Conservation (phyloP, 225 moss, liverwort and hornwort genomes). For the Bryoerythrophyllum caledonicum region DNA sequence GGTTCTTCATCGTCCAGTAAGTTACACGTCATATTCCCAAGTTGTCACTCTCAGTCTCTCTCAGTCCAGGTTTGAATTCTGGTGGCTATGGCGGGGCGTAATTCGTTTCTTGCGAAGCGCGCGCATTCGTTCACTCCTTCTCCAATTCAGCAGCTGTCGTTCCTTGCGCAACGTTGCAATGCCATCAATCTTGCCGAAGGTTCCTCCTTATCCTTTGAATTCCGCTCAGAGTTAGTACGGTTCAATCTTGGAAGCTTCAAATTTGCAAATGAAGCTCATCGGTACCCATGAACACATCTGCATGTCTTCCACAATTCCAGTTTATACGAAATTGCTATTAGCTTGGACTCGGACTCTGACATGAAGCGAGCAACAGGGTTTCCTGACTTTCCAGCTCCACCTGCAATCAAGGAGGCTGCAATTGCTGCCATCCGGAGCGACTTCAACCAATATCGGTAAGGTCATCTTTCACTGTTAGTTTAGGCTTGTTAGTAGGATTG, state of each 20-base stretch:
- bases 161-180: constrained; percentile 69
- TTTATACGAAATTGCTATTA: no score
- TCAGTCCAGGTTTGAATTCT: no score
- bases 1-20: no score
- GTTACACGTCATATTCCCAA: no score
- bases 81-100: constrained; percentile 36
- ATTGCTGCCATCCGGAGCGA: constrained; percentile 68
- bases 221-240: no score
- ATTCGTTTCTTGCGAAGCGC: constrained; percentile 51
- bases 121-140: constrained; percentile 54
- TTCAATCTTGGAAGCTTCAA: neutral
- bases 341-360: no score
- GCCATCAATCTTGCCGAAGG: constrained; percentile 97
- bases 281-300: no score
- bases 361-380: constrained; percentile 62
- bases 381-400: constrained; percentile 89
- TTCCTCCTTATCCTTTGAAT: no score
- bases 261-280: no score
- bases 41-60: no score
- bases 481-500: no score
- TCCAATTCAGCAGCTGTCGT: constrained; percentile 69
- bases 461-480: neutral
- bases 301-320: no score
- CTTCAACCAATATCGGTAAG: constrained; percentile 85
- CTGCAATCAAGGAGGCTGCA: constrained; percentile 75